Percentiles rank a stretch among this genome's conserved stretches.
Evolutionary conservation across 345 rosid genomes (phyloP).

Genomic region (Mangifera indica): DNA sequence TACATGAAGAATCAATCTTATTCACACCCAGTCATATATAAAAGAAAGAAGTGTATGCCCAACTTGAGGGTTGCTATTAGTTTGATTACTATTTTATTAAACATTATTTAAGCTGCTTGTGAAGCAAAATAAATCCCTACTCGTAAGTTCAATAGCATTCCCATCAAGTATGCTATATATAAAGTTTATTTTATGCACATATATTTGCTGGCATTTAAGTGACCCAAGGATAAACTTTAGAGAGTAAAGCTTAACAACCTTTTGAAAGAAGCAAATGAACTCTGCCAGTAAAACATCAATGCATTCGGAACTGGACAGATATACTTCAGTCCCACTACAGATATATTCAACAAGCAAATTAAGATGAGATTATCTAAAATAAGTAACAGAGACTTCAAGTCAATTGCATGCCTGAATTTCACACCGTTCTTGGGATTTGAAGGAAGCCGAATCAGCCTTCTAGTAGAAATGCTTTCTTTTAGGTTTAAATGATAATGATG

Average conservation of each 20-base stretch:
- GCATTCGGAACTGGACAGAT: constrained; percentile 49
- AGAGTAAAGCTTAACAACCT: constrained; percentile 48
- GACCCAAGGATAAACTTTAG: not conserved
- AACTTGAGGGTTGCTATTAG: not conserved
- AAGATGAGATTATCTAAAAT: constrained; percentile 6
- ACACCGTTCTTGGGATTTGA: constrained; percentile 69
- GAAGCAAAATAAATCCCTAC: not conserved
- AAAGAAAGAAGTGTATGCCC: not conserved
- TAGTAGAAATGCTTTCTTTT: constrained; percentile 38
- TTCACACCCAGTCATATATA: not conserved
- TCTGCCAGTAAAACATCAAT: constrained; percentile 42
- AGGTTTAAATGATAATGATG: constrained; percentile 56
- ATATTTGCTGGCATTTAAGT: not conserved
- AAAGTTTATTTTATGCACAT: not conserved
- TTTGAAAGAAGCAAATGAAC: constrained; percentile 47
- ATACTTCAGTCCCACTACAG: constrained; percentile 75
- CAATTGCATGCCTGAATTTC: constrained; percentile 59
- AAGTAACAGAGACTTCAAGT: not conserved
- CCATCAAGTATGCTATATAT: no score
- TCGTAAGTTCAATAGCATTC: not conserved
- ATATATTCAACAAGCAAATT: constrained; percentile 6
- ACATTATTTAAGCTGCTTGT: not conserved
- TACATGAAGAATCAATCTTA: not conserved
- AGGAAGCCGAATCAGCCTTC: constrained; percentile 56
- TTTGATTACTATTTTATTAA: not conserved